These are phyloP conservation scores for Iodosphaeria phyllophila DNA, from an alignment of 2,329 filamentous ascomycete genomes.

Conservation along the genomic window DNA sequence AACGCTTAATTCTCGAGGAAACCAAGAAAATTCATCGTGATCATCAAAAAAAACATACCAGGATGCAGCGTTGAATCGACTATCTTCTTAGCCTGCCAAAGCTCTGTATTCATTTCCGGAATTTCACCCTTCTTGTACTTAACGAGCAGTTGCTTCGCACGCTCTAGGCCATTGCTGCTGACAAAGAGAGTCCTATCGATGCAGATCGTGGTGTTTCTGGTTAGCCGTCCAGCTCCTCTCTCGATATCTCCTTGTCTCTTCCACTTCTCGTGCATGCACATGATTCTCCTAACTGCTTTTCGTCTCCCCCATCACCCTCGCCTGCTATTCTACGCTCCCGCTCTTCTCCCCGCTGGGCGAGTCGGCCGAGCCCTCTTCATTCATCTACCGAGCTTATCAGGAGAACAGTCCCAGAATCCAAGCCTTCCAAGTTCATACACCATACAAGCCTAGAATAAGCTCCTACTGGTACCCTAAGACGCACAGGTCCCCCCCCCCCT, in stretches of 20 bases:
- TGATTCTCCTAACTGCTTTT: too few relatives aligned
- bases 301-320: too few relatives aligned
- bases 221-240: not conserved
- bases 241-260: not conserved
- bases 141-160: constrained; percentile 66
- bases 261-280: rapidly evolving
- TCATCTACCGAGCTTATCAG: too few relatives aligned
- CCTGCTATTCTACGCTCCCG: too few relatives aligned
- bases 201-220: not conserved
- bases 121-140: constrained; percentile 76
- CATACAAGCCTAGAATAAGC: too few relatives aligned
- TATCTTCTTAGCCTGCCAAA: constrained; percentile 94
- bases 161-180: constrained; percentile 57
- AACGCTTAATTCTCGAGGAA: not conserved
- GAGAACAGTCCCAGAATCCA: too few relatives aligned
- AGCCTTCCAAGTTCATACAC: too few relatives aligned
- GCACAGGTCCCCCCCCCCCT: constrained; percentile 2
- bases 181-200: constrained; percentile 63
- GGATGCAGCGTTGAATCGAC: constrained; percentile 93
- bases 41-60: constrained; percentile 51
- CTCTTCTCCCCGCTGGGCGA: too few relatives aligned
- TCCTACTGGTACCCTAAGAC: not conserved
- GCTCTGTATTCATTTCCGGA: constrained; percentile 64
- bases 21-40: not conserved
- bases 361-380: too few relatives aligned